Conservation (phyloP, 768 basidiomycete genomes). For the Pleurotus salmoneostramineus region DNA sequence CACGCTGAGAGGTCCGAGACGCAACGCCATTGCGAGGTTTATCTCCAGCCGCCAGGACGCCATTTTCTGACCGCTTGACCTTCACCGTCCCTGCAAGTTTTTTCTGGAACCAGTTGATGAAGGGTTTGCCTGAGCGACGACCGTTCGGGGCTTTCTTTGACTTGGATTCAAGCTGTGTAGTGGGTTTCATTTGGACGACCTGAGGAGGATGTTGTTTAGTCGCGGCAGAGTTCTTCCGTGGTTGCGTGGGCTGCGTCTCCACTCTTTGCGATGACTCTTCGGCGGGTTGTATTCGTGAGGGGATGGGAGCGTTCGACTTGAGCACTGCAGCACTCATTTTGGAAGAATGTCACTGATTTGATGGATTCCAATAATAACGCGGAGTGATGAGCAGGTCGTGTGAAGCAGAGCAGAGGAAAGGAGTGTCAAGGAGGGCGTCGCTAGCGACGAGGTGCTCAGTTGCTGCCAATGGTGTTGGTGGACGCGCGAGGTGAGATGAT, state of each 20-base stretch:
- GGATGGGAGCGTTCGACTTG: neutral
- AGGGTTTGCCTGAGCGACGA: conserved; percentile 75
- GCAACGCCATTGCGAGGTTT: conserved; percentile 26
- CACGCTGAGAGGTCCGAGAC: conserved; percentile 33
- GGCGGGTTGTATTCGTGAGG: neutral
- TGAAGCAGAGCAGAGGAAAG: neutral
- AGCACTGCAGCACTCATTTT: conserved; percentile 1
- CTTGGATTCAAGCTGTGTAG: conserved; percentile 13
- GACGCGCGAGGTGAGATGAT: neutral
- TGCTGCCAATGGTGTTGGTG: neutral
- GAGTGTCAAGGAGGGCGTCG: neutral
- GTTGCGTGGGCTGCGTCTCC: neutral
- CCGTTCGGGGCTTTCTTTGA: conserved; percentile 51
- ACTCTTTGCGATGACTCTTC: neutral
- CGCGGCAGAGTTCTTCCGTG: neutral
- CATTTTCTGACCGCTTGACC: conserved; percentile 35
- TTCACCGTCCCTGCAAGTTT: conserved; percentile 73
- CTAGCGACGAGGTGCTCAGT: neutral
- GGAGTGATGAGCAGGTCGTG: neutral
- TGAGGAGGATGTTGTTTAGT: conserved; percentile 14
- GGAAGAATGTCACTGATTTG: neutral
- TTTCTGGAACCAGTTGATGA: conserved; percentile 88
- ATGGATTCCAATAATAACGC: conserved; percentile 5
- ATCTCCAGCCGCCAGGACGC: conserved; percentile 18
- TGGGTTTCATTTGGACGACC: conserved; percentile 18